Evolutionary conservation across 2,329 filamentous ascomycete species (phyloP).

Genomic region (Xylariaceae sp.): DNA sequence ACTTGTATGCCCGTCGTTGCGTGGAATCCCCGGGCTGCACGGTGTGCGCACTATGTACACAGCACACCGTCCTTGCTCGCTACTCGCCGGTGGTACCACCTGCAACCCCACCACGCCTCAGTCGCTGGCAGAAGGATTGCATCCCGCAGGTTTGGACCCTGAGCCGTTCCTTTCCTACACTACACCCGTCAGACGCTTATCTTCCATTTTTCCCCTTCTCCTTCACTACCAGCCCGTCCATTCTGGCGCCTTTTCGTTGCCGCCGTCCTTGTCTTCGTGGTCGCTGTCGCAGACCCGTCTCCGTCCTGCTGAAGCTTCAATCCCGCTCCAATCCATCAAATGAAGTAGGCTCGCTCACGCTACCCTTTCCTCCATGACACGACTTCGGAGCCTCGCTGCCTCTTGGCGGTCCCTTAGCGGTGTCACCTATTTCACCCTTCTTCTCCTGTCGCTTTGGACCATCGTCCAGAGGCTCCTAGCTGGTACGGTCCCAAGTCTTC

Average conservation of each 20-base stretch:
- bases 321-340: conserved; percentile 14
- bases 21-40: no score
- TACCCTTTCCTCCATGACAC: conserved; percentile 23
- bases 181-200: conserved; percentile 20
- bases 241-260: conserved; percentile 1
- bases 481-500: conserved; percentile 9
- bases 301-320: conserved; percentile 14
- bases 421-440: conserved; percentile 21
- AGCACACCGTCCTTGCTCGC: background rate
- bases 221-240: conserved; percentile 12
- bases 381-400: conserved; percentile 24
- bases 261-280: conserved; percentile 8
- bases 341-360: conserved; percentile 15
- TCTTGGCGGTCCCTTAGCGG: conserved; percentile 24
- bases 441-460: conserved; percentile 21
- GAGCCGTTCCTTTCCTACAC: no score
- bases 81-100: background rate
- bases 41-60: background rate
- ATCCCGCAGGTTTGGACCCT: conserved; percentile 20
- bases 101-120: background rate
- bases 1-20: no score
- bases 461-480: conserved; percentile 19
- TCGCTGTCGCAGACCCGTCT: conserved; percentile 10
- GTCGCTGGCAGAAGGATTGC: conserved; percentile 10
- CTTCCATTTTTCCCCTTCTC: conserved; percentile 17